Percentiles rank a stretch among this genome's conserved stretches.
Evolutionary conservation across 345 rosid species (phyloP).

Genomic region (Isatis tinctoria): DNA sequence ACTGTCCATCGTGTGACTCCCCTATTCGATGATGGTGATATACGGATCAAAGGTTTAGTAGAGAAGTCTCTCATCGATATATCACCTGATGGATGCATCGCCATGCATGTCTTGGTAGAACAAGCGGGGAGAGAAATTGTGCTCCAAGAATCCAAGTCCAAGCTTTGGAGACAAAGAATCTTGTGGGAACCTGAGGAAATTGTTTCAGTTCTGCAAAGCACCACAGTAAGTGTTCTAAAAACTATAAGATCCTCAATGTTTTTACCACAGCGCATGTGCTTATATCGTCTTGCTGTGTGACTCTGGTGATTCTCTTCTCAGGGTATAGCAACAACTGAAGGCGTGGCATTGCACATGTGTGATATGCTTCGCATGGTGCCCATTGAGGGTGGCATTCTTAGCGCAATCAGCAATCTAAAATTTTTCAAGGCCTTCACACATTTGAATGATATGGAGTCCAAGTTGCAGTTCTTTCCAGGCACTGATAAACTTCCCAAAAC

Average conservation of each 20-base stretch:
- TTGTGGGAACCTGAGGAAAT: slow-evolving; percentile 1
- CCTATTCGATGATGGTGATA: not conserved
- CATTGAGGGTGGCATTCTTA: not conserved
- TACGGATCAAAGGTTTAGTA: not conserved
- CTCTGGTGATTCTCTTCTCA: not conserved
- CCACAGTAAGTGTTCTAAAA: not conserved
- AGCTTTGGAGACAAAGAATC: not conserved
- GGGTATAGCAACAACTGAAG: not conserved
- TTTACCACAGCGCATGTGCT: not conserved
- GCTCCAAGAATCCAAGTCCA: not conserved
- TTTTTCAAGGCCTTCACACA: slow-evolving; percentile 13
- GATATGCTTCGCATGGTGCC: not conserved
- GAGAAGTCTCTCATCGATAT: slow-evolving; percentile 14
- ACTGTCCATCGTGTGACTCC: not conserved
- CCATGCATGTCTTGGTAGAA: slow-evolving; percentile 17
- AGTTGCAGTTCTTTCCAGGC: not conserved
- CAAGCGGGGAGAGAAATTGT: slow-evolving; percentile 17
- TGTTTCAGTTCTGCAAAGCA: not conserved
- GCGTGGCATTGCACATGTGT: slow-evolving; percentile 17
- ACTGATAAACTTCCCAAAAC: not conserved
- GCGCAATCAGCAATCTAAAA: not conserved
- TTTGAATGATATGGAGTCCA: not conserved
- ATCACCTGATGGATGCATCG: not conserved
- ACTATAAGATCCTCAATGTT: not conserved
- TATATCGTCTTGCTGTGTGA: not conserved